Evolutionary conservation across 306 rosid genomes (phyloP), one percentile per base, ranked within the genome.

Genomic region (Gastrolobium bilobum): DNA sequence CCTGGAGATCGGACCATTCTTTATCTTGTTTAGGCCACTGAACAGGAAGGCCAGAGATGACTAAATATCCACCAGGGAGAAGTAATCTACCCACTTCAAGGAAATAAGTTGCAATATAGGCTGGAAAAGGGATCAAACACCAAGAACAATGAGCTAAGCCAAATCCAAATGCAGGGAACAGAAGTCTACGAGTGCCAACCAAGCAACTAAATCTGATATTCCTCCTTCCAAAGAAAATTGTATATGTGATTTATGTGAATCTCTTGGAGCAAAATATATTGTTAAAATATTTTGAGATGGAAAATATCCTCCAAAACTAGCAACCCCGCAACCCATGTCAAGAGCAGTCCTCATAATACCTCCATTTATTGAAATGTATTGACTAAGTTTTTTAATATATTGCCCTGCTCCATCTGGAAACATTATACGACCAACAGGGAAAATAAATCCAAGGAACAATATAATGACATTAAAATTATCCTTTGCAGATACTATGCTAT

Each of bases 321-420:
- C 99, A 79, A 94, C 99, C 99, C 99, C 97, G 77, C 99, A 94
- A 39, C 97, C 99, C 97, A 94, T 91, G 83, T 94, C 99, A 64
- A 94, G 99, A 56, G 97, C 94, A 64, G 99, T 92, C 88, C 99
- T 87, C 72, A 94, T 75, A 85, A 54, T 78, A 40, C 97, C 97
- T 35, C 85, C 91, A 60, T 75, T 78, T 4, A 85, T 88, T 38
- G 97, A 97, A 76, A 94, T 90, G 91, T 92, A 90, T 61, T 88
- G 93, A 79, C 95, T 87, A 71, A 94, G 97, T 73, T 94, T 94
- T 76, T 92, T 90, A 3, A 94, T 90, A 79, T 94, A 92, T 78
- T 92, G 95, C 78, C 85, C 90, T 33, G 99, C 99, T 60, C 99
- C 99, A 77, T 91, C 97, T 1, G 97, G 97, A 78, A 94, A 94